Conservation (phyloP, 768 basidiomycete species). For the Wakefieldia striispora region DNA sequence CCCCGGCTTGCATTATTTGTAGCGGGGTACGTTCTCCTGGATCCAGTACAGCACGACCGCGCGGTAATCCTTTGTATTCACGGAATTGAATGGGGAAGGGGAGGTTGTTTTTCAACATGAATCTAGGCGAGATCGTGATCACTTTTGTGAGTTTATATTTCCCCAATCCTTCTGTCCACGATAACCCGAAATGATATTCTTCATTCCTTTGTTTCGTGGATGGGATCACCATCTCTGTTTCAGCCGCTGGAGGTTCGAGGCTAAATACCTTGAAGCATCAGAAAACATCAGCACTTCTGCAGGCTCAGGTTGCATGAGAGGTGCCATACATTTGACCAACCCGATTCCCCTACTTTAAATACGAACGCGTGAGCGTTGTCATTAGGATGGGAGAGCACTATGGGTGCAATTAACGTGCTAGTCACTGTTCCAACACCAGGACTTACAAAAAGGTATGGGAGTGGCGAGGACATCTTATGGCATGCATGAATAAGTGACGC, state of each 20-base stretch:
- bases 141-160: constrained; percentile 97
- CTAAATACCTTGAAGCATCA: constrained; percentile 59
- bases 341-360: constrained; percentile 76
- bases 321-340: constrained; percentile 77
- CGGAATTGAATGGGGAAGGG: constrained; percentile 70
- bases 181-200: constrained; percentile 79
- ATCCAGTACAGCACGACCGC: constrained; percentile 56
- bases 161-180: constrained; percentile 91
- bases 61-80: constrained; percentile 74
- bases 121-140: constrained; percentile 87
- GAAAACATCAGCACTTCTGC: constrained; percentile 5
- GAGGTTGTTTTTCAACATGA: constrained; percentile 83
- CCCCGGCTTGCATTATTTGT: constrained; percentile 60
- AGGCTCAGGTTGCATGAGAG: constrained; percentile 3
- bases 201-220: constrained; percentile 60
- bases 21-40: constrained; percentile 71
- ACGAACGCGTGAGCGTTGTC: constrained; percentile 81
- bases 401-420: neutral
- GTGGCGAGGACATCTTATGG: constrained; percentile 45
- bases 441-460: constrained; percentile 80
- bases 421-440: neutral
- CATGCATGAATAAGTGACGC: constrained; percentile 10
- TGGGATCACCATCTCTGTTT: constrained; percentile 73
- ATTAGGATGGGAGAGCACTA: constrained; percentile 85
- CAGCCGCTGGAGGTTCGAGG: constrained; percentile 90